A percentile compares a stretch with the other conserved stretches of the same genome.
These are phyloP conservation scores for Corinectria fuckeliana DNA, from an alignment of 2,329 filamentous ascomycete genomes.

Conservation along the genomic window DNA sequence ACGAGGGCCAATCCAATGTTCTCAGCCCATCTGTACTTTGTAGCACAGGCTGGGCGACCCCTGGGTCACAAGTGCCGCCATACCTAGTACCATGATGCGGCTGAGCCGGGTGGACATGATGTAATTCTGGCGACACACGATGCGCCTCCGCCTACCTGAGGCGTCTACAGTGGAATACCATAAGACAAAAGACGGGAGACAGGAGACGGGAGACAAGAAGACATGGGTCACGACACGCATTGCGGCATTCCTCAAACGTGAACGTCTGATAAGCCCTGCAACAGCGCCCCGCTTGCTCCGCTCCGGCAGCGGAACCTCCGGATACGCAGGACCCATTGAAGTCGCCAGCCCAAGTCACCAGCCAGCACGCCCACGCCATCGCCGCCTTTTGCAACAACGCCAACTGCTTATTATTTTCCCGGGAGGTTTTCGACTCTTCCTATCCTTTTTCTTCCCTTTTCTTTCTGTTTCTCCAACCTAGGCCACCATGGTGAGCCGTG, in stretches of 20 bases:
- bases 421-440: not conserved
- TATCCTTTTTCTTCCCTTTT: too few species aligned
- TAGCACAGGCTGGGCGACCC: too few species aligned
- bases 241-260: not conserved
- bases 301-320: not conserved
- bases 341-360: not conserved
- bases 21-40: not conserved
- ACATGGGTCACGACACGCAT: too few species aligned
- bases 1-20: conserved; percentile 2
- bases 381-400: conserved; percentile 14
- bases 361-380: conserved; percentile 13
- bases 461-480: not conserved
- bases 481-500: conserved; percentile 41
- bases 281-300: not conserved
- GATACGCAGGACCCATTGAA: too few species aligned
- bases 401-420: not conserved
- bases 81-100: conserved; percentile 11
- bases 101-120: not conserved
- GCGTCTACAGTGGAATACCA: too few species aligned
- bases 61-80: too few species aligned
- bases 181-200: too few species aligned
- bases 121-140: not conserved
- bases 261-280: not conserved
- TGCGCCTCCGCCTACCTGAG: not conserved
- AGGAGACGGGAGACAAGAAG: too few species aligned